phyloP scores from a whole-genome alignment of 2,329 filamentous ascomycete species.

The Ceratocystis papillata region DNA sequence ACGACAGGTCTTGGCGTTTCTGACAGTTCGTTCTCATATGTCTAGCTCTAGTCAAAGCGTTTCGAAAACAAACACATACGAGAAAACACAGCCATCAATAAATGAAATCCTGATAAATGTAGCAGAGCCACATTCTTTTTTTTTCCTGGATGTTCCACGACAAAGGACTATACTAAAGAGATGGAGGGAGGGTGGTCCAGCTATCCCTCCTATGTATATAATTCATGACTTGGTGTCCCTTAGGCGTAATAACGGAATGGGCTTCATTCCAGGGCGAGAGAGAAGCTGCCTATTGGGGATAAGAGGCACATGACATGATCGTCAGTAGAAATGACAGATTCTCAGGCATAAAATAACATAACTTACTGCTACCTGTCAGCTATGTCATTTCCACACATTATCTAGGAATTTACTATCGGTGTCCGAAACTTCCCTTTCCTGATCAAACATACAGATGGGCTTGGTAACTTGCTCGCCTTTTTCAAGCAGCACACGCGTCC shows the following conservation, averaged over 20 bases:
- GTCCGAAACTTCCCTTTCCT: neutral
- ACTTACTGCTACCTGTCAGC: neutral
- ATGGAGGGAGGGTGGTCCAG: too few relatives aligned
- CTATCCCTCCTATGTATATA: too few relatives aligned
- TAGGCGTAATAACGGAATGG: neutral
- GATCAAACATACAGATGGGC: neutral
- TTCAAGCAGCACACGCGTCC: neutral
- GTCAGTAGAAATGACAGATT: neutral
- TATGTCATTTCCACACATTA: neutral
- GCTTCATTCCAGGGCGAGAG: neutral
- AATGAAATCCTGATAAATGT: neutral
- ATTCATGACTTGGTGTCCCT: neutral
- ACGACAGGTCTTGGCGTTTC: conserved; percentile 5
- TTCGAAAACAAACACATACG: neutral
- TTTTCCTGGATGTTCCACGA: neutral
- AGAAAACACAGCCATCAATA: neutral
- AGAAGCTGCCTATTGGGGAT: neutral
- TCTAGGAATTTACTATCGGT: neutral
- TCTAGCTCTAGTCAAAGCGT: neutral
- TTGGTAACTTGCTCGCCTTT: neutral
- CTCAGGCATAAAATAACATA: neutral
- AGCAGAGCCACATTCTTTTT: too few relatives aligned
- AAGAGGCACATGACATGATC: conserved; percentile 4
- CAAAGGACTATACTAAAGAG: neutral
- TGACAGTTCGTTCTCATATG: neutral